phyloP scores from a whole-genome alignment of 345 rosid genomes.

The Gossypium ekmanianum region DNA sequence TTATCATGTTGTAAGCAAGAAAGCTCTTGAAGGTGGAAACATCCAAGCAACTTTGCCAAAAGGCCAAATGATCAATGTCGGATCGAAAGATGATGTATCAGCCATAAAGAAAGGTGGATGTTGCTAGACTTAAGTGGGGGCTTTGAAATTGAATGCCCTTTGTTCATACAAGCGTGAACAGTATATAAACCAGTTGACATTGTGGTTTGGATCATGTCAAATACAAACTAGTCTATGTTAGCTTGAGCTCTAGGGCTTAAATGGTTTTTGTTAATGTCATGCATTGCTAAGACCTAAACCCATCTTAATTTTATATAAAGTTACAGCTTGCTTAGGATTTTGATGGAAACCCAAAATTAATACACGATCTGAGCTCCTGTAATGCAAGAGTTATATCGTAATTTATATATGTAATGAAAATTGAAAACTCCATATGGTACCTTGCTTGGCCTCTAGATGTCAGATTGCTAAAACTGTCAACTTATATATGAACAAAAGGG shows the following conservation, averaged over 20 bases:
- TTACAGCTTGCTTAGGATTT: neutral
- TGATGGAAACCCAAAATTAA: neutral
- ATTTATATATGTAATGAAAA: neutral
- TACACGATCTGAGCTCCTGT: neutral
- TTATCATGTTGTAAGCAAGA: slow-evolving; percentile 68
- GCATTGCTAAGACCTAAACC: neutral
- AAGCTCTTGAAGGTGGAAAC: slow-evolving; percentile 72
- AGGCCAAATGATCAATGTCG: slow-evolving; percentile 70
- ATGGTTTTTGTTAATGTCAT: slow-evolving; percentile 4
- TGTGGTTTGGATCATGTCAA: neutral
- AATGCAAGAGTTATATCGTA: neutral
- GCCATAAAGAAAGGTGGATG: slow-evolving; percentile 75
- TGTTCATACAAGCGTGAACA: slow-evolving; percentile 9
- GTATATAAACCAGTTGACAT: slow-evolving; percentile 12
- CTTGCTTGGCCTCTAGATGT: neutral
- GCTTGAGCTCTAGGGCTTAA: slow-evolving; percentile 1
- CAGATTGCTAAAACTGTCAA: too few relatives aligned
- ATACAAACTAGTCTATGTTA: neutral
- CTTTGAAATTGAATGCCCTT: slow-evolving; percentile 9
- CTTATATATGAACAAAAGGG: neutral
- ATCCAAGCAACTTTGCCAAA: slow-evolving; percentile 75
- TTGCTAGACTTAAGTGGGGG: slow-evolving; percentile 46
- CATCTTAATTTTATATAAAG: neutral
- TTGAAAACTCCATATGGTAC: neutral
- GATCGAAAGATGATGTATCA: slow-evolving; percentile 70